Percentiles rank a stretch among this genome's conserved stretches.
These are phyloP conservation scores for Carex littledalei DNA, from an alignment of 176 grass and related monocot species.

Conservation along the genomic window DNA sequence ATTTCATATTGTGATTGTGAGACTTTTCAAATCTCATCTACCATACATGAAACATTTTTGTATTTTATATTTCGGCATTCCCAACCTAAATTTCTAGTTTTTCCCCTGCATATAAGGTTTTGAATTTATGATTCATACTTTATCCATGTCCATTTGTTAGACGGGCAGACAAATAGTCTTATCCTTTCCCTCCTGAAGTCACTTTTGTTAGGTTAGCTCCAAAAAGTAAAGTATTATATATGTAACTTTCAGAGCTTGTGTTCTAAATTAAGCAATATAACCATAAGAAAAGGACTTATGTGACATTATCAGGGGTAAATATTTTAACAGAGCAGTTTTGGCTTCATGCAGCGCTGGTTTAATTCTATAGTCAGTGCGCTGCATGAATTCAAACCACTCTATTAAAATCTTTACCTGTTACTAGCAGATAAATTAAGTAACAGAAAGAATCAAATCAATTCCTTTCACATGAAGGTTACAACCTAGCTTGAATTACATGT, in stretches of 20 bases:
- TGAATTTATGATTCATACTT: neutral
- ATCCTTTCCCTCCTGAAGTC: neutral
- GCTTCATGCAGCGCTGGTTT: no score
- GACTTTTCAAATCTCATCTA: no score
- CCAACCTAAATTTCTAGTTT: no score
- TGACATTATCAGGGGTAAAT: neutral
- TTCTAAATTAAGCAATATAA: neutral
- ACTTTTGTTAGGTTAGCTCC: conserved; percentile 1
- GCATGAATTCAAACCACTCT: no score
- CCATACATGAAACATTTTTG: no score
- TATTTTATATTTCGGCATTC: no score
- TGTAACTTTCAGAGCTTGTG: neutral
- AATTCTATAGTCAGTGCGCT: no score
- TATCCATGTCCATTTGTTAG: neutral
- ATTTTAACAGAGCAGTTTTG: no score
- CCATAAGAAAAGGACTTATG: neutral
- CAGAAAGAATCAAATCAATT: neutral
- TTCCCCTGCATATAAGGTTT: neutral
- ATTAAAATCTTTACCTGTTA: no score
- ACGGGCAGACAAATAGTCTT: no score
- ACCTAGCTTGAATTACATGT: neutral
- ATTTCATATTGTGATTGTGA: no score
- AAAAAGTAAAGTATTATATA: neutral
- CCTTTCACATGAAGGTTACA: neutral
- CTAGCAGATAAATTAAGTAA: neutral